Evolutionary conservation across 2,329 filamentous ascomycete species (phyloP).

Genomic region (Knoxdaviesia proteae): DNA sequence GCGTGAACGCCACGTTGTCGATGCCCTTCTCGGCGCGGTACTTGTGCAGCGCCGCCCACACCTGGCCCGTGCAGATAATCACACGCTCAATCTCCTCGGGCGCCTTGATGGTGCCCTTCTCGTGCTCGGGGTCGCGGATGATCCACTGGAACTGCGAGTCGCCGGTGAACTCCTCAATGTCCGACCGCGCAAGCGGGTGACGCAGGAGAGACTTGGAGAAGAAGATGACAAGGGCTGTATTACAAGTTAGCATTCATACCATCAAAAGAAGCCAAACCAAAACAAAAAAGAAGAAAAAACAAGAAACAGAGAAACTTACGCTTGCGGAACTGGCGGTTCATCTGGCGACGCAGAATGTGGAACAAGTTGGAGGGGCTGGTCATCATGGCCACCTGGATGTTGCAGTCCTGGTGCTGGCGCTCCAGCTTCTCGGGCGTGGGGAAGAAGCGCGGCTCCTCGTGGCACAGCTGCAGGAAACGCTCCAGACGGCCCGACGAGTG

Average conservation of each 20-base stretch:
- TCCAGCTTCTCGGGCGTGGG: slow-evolving; percentile 74
- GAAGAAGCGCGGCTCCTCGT: slow-evolving; percentile 91
- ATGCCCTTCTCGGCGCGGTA: slow-evolving; percentile 72
- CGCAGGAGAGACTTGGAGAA: slow-evolving; percentile 95
- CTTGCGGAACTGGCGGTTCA: slow-evolving; percentile 98
- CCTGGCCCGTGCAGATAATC: slow-evolving; percentile 84
- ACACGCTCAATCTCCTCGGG: slow-evolving; percentile 83
- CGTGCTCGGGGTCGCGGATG: slow-evolving; percentile 74
- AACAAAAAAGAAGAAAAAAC: not conserved
- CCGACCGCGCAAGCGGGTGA: slow-evolving; percentile 76
- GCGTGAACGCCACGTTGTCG: slow-evolving; percentile 81
- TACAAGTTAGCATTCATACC: slow-evolving; percentile 7
- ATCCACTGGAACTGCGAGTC: slow-evolving; percentile 95
- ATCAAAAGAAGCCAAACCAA: not conserved
- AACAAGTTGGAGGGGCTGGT: slow-evolving; percentile 93
- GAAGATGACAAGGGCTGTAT: slow-evolving; percentile 73
- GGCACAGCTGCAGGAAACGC: slow-evolving; percentile 89
- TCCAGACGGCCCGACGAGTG: slow-evolving; percentile 96
- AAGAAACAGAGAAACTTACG: slow-evolving; percentile 36
- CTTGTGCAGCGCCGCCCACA: slow-evolving; percentile 78
- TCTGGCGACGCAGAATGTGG: slow-evolving; percentile 89
- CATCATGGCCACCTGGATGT: slow-evolving; percentile 97
- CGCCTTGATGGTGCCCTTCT: slow-evolving; percentile 50
- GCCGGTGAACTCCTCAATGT: slow-evolving; percentile 75
- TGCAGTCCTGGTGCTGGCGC: slow-evolving; percentile 97